These are phyloP conservation scores for Pseudogymnoascus sp. DNA, from an alignment of 2,329 filamentous ascomycete genomes.

Conservation along the genomic window DNA sequence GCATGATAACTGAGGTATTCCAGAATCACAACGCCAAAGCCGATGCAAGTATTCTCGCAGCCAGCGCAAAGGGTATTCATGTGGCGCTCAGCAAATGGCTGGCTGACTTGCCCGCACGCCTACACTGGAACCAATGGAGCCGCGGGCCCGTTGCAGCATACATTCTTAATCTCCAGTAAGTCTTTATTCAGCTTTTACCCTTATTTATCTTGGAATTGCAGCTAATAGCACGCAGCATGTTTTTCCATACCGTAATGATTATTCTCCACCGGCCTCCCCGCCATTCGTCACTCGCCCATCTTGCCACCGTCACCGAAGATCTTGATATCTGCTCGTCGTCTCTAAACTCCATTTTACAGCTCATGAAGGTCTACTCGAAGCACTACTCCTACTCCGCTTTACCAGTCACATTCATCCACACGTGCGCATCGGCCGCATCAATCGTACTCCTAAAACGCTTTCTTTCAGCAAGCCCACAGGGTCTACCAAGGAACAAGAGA, in stretches of 20 bases:
- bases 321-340: slow-evolving; percentile 44
- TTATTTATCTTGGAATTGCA: background rate
- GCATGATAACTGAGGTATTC: slow-evolving; percentile 42
- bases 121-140: slow-evolving; percentile 45
- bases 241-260: slow-evolving; percentile 44
- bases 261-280: slow-evolving; percentile 42
- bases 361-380: slow-evolving; percentile 37
- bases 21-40: slow-evolving; percentile 38
- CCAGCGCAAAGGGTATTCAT: slow-evolving; percentile 39
- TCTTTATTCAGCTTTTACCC: background rate
- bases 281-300: slow-evolving; percentile 34
- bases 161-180: slow-evolving; percentile 39
- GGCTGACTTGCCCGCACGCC: slow-evolving; percentile 35
- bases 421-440: slow-evolving; percentile 39
- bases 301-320: slow-evolving; percentile 35
- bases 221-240: slow-evolving; percentile 27
- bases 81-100: slow-evolving; percentile 40
- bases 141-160: slow-evolving; percentile 38
- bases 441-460: slow-evolving; percentile 40
- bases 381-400: slow-evolving; percentile 37
- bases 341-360: slow-evolving; percentile 36
- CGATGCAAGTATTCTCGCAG: slow-evolving; percentile 34
- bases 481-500: slow-evolving; percentile 18
- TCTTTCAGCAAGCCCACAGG: slow-evolving; percentile 26
- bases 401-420: slow-evolving; percentile 42